Evolutionary conservation across 1,139 yeast genomes (phyloP).

Genomic region (Sugiyamaella castrensis): DNA sequence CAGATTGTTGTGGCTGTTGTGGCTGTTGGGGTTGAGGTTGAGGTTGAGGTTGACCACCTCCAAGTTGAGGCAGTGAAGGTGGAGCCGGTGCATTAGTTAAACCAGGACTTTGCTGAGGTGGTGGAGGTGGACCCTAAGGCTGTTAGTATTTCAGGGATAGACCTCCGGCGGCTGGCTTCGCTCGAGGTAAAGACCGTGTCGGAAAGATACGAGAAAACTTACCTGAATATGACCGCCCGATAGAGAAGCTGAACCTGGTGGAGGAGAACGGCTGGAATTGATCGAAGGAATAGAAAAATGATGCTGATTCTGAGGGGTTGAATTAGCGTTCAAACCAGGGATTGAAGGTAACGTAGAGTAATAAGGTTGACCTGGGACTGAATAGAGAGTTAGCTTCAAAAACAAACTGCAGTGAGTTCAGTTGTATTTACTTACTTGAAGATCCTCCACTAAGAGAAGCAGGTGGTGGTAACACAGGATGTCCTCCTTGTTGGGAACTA

Average conservation of each 20-base stretch:
- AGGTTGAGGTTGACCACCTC: slow-evolving; percentile 8
- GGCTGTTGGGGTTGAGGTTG: slow-evolving; percentile 9
- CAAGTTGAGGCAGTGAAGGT: slow-evolving; percentile 16
- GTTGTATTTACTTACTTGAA: slow-evolving; percentile 19
- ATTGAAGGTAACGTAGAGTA: slow-evolving; percentile 21
- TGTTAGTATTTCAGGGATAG: not conserved
- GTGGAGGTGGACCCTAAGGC: not conserved
- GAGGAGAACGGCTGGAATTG: slow-evolving; percentile 8
- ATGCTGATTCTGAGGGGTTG: slow-evolving; percentile 1
- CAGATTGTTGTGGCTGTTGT: slow-evolving; percentile 1
- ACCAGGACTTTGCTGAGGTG: slow-evolving; percentile 11
- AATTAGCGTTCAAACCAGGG: slow-evolving; percentile 14
- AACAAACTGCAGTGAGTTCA: too few species aligned
- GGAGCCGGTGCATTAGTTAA: slow-evolving; percentile 13
- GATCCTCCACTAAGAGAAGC: slow-evolving; percentile 22
- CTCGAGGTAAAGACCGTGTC: too few species aligned
- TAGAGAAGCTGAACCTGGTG: slow-evolving; percentile 6
- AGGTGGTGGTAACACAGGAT: slow-evolving; percentile 35
- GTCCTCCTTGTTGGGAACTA: slow-evolving; percentile 28
- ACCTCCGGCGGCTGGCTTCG: too few species aligned
- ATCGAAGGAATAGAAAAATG: slow-evolving; percentile 12
- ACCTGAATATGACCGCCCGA: slow-evolving; percentile 3
- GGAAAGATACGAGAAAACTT: slow-evolving; percentile 23
- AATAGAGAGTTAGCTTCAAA: not conserved
- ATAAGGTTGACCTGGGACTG: slow-evolving; percentile 17